Conservation (phyloP, 495 filamentous ascomycete genomes). For the Hypomontagnella submonticulosa region DNA sequence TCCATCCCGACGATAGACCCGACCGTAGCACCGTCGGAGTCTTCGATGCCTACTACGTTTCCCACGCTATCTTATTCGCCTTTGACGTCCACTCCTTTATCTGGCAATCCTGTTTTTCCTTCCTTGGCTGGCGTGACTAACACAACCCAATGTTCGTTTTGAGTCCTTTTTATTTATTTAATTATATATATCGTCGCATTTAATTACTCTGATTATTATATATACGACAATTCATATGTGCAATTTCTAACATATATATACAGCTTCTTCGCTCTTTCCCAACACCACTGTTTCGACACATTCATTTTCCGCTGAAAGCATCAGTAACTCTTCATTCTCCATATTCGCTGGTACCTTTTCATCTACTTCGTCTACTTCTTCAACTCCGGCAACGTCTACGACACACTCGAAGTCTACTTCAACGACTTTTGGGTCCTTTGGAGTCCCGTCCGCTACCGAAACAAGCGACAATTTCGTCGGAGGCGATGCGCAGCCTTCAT, state of each 20-base stretch:
- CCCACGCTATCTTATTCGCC: constrained; percentile 48
- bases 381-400: constrained; percentile 21
- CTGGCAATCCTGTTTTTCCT: constrained; percentile 56
- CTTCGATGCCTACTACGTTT: constrained; percentile 51
- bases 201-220: constrained; percentile 2
- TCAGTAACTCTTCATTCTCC: constrained; percentile 31
- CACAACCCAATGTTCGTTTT: constrained; percentile 54
- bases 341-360: constrained; percentile 41
- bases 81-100: constrained; percentile 64
- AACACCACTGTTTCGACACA: constrained; percentile 51
- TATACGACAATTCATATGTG: not conserved
- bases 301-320: constrained; percentile 40
- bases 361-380: constrained; percentile 17
- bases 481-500: constrained; percentile 31
- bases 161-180: not conserved
- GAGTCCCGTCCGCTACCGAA: constrained; percentile 10
- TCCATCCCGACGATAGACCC: constrained; percentile 44
- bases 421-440: constrained; percentile 11
- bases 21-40: constrained; percentile 49
- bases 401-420: constrained; percentile 22
- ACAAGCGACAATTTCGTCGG: constrained; percentile 20
- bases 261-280: constrained; percentile 53
- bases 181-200: not conserved
- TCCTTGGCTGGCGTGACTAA: constrained; percentile 54
- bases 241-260: constrained; percentile 20